Conservation (phyloP, 495 filamentous ascomycete genomes). For the Aspergillus ostianus region DNA sequence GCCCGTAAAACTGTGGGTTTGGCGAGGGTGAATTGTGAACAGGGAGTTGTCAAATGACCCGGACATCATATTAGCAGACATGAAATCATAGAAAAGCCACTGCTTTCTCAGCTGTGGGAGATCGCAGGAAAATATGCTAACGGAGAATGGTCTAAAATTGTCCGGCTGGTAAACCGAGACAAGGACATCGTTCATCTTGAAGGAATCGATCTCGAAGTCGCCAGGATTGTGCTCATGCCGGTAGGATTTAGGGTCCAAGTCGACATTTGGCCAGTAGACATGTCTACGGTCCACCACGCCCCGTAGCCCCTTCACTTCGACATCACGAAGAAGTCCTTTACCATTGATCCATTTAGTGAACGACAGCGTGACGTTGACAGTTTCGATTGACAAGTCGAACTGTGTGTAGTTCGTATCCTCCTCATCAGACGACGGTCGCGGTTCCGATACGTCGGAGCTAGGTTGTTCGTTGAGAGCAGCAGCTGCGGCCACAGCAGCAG, state of each 20-base stretch:
- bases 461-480: constrained; percentile 52
- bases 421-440: constrained; percentile 43
- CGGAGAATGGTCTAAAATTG: constrained; percentile 86
- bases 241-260: constrained; percentile 80
- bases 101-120: constrained; percentile 90
- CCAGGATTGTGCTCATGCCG: constrained; percentile 85
- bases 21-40: constrained; percentile 94
- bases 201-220: constrained; percentile 94
- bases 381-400: constrained; percentile 92
- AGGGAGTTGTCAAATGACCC: constrained; percentile 93
- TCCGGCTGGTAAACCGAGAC: constrained; percentile 89
- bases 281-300: constrained; percentile 91
- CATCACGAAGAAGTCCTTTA: constrained; percentile 85
- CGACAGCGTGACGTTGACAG: constrained; percentile 94
- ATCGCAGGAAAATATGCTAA: constrained; percentile 94
- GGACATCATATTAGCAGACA: constrained; percentile 93
- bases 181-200: constrained; percentile 91
- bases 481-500: constrained; percentile 81
- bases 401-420: constrained; percentile 97
- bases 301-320: constrained; percentile 91
- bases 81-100: constrained; percentile 96
- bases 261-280: constrained; percentile 66
- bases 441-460: constrained; percentile 21
- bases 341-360: constrained; percentile 98
- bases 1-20: constrained; percentile 71